phyloP scores from a whole-genome alignment of 208 protist genomes.

The Balamuthia mandrillaris region DNA sequence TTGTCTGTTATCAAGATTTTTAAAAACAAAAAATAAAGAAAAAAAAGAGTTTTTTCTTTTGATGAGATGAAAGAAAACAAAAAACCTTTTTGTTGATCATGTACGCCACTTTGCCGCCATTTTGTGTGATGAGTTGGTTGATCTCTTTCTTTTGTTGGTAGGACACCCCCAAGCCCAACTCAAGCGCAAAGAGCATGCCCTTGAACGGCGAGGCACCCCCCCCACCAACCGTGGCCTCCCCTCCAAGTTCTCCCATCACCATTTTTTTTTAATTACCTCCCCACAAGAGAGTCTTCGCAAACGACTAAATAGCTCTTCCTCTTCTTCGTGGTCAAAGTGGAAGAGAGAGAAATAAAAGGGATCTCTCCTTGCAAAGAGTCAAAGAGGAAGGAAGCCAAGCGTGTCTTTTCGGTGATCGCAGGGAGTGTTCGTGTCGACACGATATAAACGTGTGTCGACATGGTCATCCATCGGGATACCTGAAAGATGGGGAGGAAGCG shows the following conservation, averaged over 20 bases:
- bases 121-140: not conserved
- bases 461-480: no score
- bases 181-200: not conserved
- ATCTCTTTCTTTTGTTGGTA: slow-evolving; percentile 21
- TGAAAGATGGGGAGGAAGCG: no score
- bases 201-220: not conserved
- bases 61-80: no score
- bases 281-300: not conserved
- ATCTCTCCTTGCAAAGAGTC: no score
- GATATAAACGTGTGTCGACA: no score
- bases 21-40: not conserved
- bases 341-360: no score
- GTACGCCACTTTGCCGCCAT: slow-evolving; percentile 4
- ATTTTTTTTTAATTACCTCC: not conserved
- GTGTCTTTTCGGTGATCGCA: no score
- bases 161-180: not conserved
- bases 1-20: not conserved
- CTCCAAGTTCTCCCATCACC: not conserved
- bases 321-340: not conserved
- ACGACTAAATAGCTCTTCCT: not conserved
- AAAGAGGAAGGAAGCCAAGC: no score
- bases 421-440: no score
- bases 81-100: slow-evolving; percentile 29
- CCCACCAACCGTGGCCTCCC: not conserved
- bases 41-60: not conserved